Percentiles rank a stretch among this genome's conserved stretches.
Conservation (phyloP, 305 asterid genomes). For the Solanum hybrid region DNA sequence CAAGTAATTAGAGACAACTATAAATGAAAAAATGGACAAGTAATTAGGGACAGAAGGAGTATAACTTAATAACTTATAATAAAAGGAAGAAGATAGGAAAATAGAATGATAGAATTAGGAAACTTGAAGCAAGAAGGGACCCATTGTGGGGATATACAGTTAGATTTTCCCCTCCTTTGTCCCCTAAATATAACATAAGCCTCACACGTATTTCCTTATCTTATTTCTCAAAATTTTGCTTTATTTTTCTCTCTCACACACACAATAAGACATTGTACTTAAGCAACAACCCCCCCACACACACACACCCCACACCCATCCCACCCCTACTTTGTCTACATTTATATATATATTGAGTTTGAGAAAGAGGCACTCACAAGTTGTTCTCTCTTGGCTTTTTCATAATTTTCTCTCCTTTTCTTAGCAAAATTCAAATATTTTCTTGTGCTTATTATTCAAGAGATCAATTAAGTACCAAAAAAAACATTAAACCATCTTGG, state of each 20-base stretch:
- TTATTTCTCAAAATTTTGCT: background rate
- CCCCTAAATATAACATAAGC: background rate
- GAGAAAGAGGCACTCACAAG: background rate
- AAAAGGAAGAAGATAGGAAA: background rate
- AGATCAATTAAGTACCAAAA: background rate
- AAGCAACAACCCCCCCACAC: background rate
- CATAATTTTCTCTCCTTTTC: background rate
- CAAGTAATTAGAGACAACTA: too few species aligned
- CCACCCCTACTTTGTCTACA: background rate
- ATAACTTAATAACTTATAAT: background rate
- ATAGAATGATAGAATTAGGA: background rate
- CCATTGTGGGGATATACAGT: background rate
- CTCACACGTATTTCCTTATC: background rate
- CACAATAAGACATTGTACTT: background rate
- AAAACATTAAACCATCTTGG: background rate
- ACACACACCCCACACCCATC: background rate
- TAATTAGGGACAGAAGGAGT: too few species aligned
- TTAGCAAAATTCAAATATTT: background rate
- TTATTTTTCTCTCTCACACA: background rate
- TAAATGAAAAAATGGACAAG: rapidly evolving
- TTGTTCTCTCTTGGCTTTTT: background rate
- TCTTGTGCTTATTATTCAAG: background rate
- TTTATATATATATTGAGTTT: background rate
- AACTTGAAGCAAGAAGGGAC: conserved; percentile 4
- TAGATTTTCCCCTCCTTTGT: background rate